A percentile compares a stretch with the other conserved stretches of the same genome.
Conservation (phyloP, 495 filamentous ascomycete species). For the Schizothecium vesticola region DNA sequence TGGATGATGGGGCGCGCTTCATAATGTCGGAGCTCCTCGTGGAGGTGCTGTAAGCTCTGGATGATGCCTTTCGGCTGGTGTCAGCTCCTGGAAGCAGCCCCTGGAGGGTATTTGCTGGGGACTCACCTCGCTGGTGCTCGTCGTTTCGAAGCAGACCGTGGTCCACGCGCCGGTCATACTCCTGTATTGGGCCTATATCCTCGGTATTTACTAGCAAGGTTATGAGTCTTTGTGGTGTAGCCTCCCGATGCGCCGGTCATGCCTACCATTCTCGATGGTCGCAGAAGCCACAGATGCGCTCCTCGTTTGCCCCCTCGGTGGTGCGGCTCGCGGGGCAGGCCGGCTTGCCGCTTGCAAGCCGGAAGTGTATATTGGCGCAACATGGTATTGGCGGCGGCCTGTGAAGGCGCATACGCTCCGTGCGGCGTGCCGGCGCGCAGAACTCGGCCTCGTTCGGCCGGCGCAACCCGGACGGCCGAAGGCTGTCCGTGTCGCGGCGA, state of each 20-base stretch:
- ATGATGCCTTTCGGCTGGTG: slow-evolving; percentile 60
- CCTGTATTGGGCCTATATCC: slow-evolving; percentile 67
- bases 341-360: background rate
- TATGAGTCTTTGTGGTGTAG: background rate
- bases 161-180: slow-evolving; percentile 78
- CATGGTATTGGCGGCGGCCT: background rate
- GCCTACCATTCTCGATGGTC: slow-evolving; percentile 28
- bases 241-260: background rate
- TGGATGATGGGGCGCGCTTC: slow-evolving; percentile 65
- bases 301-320: slow-evolving; percentile 24
- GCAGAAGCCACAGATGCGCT: slow-evolving; percentile 30
- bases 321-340: slow-evolving; percentile 8
- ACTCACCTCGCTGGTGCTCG: slow-evolving; percentile 77
- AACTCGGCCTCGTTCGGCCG: background rate
- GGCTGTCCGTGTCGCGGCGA: background rate
- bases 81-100: background rate
- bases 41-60: slow-evolving; percentile 79
- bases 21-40: slow-evolving; percentile 76
- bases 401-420: slow-evolving; percentile 14
- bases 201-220: slow-evolving; percentile 19
- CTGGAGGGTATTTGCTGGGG: background rate
- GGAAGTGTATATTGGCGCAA: background rate
- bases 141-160: slow-evolving; percentile 73
- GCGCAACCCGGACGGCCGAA: background rate
- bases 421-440: slow-evolving; percentile 13